Percentiles rank a stretch among this genome's conserved stretches.
Conservation (phyloP, 257 asterid species). For the Solanum chmielewskii region DNA sequence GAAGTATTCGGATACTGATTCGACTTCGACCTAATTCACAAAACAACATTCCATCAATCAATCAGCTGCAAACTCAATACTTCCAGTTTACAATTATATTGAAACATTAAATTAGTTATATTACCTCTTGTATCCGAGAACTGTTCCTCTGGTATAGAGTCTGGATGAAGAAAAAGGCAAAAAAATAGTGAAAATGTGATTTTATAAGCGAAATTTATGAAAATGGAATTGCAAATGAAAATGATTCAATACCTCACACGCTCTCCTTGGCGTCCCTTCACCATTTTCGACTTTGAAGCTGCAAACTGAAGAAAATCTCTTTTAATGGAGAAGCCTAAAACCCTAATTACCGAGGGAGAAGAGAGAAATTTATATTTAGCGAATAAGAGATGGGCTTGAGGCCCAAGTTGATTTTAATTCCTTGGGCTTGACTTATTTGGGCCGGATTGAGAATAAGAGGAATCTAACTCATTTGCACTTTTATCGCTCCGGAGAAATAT, state of each 20-base stretch:
- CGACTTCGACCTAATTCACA: constrained; percentile 56
- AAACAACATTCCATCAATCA: background rate
- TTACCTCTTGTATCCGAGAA: constrained; percentile 63
- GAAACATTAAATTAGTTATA: background rate
- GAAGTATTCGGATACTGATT: constrained; percentile 95
- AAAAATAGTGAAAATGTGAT: background rate
- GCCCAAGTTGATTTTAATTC: background rate
- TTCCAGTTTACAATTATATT: background rate
- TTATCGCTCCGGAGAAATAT: background rate
- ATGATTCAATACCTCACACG: constrained; percentile 35
- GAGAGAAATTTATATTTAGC: background rate
- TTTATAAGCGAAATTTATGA: background rate
- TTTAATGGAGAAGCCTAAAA: background rate
- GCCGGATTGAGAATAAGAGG: background rate
- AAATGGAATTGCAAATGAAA: background rate
- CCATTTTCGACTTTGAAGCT: constrained; percentile 20
- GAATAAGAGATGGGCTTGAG: background rate
- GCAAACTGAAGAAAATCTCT: background rate
- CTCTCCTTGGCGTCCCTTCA: constrained; percentile 67
- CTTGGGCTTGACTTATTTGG: background rate
- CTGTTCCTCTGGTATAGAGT: constrained; percentile 42
- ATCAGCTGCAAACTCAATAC: background rate
- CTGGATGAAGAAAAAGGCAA: constrained; percentile 1
- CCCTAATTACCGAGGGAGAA: background rate
- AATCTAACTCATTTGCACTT: background rate